Base-by-base conservation (phyloP, 2,329 filamentous ascomycete species). In the Ascochyta rabiei region DNA sequence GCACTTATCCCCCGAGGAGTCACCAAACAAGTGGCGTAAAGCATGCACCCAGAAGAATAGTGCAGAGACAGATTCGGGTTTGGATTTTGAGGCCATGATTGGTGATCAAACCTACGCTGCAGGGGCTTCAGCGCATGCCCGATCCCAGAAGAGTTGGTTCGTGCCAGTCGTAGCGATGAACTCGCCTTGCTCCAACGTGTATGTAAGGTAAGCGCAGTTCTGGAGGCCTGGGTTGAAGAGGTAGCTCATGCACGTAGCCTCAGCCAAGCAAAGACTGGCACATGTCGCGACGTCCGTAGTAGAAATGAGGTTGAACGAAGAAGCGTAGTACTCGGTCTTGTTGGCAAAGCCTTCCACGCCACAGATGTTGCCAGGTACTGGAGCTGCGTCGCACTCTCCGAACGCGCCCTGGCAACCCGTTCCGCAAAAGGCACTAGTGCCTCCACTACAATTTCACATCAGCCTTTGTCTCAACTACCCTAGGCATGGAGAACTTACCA, bases 391-490 rank as follows among this genome's bases (percentile, higher is more conserved):
- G 48, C 58, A 60, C 9, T 56, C 45, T 35, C 58, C 58, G 10
- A 53, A 60, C 13, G 24, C 52, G 30, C n/a, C 31, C 48, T 60
- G 56, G 30, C 70, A 75, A 7, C 65, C 66, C 10, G 58, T 59
- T 23, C 60, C 61, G 44, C 69, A 72, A 49, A 66, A 56, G 33
- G 57, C 68, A 42, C 33, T 43, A 19, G 13, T 40, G 39, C 33
- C 30, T 44, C 53, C 53, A 48, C 53, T 56, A 8, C 18, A 13
- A 12, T 16, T 13, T 3, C 3, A 30, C 37, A 21, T 55, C 15
- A 55, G 46, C 41, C 10, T 23, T 45, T 9, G 10, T 15, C 24
- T 2, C 15, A 23, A 2, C 19, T 38, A 28, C 1, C 21, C 5
- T 12, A 6, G 15, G 10, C 9, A 40, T 23, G 19, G 12, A 46